A percentile compares a stretch with the other conserved stretches of the same genome.
Conservation (phyloP, 1,139 yeast genomes). For the Schizosaccharomyces versatilis region DNA sequence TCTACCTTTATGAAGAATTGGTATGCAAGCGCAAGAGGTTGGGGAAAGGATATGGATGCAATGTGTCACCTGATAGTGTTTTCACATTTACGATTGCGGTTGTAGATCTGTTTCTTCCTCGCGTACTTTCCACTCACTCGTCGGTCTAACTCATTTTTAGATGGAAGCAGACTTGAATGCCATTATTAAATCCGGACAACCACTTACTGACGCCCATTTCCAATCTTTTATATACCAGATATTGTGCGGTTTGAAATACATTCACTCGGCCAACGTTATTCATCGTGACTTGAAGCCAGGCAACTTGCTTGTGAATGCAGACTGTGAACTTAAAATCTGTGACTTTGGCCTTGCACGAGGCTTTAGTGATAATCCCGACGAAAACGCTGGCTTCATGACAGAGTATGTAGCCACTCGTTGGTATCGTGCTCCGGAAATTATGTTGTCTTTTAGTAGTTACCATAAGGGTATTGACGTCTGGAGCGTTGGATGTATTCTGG, state of each 20-base stretch:
- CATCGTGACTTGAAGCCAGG: conserved; percentile 93
- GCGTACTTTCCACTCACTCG: neutral
- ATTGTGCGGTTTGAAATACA: conserved; percentile 75
- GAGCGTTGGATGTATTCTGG: conserved; percentile 93
- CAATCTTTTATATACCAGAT: conserved; percentile 84
- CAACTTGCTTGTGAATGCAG: conserved; percentile 76
- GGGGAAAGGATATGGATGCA: neutral
- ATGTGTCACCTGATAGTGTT: neutral
- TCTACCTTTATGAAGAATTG: conserved; percentile 51
- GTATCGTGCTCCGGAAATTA: conserved; percentile 96
- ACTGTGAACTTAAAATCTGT: conserved; percentile 86
- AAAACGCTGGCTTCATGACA: conserved; percentile 75
- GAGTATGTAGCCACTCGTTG: conserved; percentile 96
- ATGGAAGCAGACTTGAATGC: conserved; percentile 99
- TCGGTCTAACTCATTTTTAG: conserved; percentile 26
- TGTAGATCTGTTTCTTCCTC: neutral
- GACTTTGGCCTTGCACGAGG: conserved; percentile 95
- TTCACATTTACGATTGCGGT: too few relatives aligned
- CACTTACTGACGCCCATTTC: conserved; percentile 82
- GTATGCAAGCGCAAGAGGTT: conserved; percentile 4
- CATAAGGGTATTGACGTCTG: conserved; percentile 91
- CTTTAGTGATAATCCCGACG: conserved; percentile 62
- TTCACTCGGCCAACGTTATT: conserved; percentile 86
- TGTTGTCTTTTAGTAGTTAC: conserved; percentile 78
- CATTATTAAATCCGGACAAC: conserved; percentile 80